Conservation (phyloP, 495 filamentous ascomycete genomes). For the Aspergillus incahuasiensis region DNA sequence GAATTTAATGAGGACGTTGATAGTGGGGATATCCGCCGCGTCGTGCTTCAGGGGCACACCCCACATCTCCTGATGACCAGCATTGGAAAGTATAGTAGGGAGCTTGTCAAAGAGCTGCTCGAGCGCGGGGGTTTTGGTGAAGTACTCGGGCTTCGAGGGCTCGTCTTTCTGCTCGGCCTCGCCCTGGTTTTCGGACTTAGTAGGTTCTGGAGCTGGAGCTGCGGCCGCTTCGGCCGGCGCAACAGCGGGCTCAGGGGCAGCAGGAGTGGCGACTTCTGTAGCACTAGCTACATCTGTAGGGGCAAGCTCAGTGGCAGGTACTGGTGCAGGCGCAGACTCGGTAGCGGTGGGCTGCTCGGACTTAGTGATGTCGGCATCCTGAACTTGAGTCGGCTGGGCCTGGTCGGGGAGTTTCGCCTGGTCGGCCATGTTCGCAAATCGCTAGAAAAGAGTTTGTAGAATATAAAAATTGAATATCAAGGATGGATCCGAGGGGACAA, state of each 20-base stretch:
- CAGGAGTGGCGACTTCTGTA: background rate
- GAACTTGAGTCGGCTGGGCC: slow-evolving; percentile 6
- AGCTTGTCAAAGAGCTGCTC: slow-evolving; percentile 37
- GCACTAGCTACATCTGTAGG: background rate
- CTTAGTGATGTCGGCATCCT: slow-evolving; percentile 12
- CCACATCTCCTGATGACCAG: slow-evolving; percentile 69
- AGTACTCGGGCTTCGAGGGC: slow-evolving; percentile 20
- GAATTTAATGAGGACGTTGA: slow-evolving; percentile 84
- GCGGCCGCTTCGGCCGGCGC: slow-evolving; percentile 3
- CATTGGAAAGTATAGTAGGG: slow-evolving; percentile 41
- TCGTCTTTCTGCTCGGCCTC: background rate
- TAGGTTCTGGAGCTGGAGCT: slow-evolving; percentile 10
- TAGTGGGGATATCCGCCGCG: slow-evolving; percentile 60
- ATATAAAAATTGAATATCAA: background rate
- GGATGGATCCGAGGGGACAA: background rate
- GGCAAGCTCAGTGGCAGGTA: slow-evolving; percentile 1
- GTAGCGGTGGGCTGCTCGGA: slow-evolving; percentile 5
- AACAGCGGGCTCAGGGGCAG: slow-evolving; percentile 5
- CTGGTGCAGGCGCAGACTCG: background rate
- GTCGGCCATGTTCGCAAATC: slow-evolving; percentile 18
- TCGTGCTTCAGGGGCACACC: slow-evolving; percentile 56
- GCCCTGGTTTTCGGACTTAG: slow-evolving; percentile 1
- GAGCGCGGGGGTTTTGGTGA: slow-evolving; percentile 36
- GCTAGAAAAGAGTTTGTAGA: background rate
- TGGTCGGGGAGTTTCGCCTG: slow-evolving; percentile 16